phyloP scores from a whole-genome alignment of 225 moss, liverwort and hornwort species.

The Marchantia polymorpha region DNA sequence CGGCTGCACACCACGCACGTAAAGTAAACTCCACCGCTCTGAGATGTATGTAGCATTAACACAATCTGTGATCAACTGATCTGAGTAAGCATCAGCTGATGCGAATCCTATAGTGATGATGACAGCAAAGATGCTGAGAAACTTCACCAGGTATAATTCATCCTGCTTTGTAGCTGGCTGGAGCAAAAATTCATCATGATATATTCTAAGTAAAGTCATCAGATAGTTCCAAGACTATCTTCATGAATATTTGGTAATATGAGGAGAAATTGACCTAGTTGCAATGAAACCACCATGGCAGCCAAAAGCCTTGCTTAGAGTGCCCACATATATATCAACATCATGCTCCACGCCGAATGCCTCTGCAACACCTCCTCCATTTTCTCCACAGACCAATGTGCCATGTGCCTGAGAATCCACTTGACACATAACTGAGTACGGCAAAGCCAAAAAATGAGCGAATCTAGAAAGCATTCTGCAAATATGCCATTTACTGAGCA shows the following conservation, averaged over 20 bases:
- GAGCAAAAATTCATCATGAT: neutral
- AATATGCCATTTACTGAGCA: neutral
- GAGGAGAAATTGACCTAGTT: conserved; percentile 50
- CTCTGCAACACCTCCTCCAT: conserved; percentile 94
- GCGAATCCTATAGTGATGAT: neutral
- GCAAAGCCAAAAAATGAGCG: neutral
- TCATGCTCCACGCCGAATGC: conserved; percentile 88
- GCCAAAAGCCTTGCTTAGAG: conserved; percentile 93
- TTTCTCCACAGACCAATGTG: conserved; percentile 91
- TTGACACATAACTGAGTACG: neutral
- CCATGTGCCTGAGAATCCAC: conserved; percentile 73
- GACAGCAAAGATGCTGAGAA: neutral
- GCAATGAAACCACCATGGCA: conserved; percentile 98
- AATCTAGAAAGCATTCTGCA: neutral
- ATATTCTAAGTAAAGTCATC: neutral
- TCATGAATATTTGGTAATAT: neutral
- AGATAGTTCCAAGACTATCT: neutral
- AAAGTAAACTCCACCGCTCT: neutral
- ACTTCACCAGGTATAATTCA: neutral
- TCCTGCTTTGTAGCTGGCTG: neutral
- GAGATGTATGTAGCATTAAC: neutral
- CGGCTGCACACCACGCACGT: conserved; percentile 47
- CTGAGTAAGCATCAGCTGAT: neutral
- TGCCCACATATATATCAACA: conserved; percentile 91
- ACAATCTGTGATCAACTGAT: neutral